Conservation (phyloP, 805 yeast genomes). For the Huiozyma sinensis region DNA sequence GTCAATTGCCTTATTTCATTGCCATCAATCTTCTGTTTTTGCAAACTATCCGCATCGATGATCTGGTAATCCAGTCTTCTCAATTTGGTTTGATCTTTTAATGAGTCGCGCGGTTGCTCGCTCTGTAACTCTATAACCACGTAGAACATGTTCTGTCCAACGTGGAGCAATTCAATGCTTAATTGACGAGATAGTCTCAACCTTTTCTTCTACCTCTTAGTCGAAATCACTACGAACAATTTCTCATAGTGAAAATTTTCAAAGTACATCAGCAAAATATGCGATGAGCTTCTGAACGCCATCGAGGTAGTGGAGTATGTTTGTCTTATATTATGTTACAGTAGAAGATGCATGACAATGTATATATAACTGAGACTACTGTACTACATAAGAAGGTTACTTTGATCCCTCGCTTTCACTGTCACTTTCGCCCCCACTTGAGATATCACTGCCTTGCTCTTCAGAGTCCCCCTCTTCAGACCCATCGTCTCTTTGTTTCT, state of each 20-base stretch:
- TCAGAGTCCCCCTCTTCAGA: slow-evolving; percentile 4
- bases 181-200: no score
- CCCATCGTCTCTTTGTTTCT: slow-evolving; percentile 2
- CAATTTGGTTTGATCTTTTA: slow-evolving; percentile 57
- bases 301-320: no score
- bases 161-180: no score
- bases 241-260: no score
- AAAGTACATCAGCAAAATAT: no score
- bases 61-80: slow-evolving; percentile 59
- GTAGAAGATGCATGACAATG: no score
- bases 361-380: no score
- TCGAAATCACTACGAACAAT: no score
- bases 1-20: neutral
- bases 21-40: slow-evolving; percentile 23
- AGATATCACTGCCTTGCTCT: neutral
- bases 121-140: slow-evolving; percentile 8
- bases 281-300: no score
- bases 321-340: no score
- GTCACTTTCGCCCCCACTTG: neutral
- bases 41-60: slow-evolving; percentile 38
- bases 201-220: no score
- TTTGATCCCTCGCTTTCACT: neutral
- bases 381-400: neutral
- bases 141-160: neutral
- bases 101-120: slow-evolving; percentile 9